Percentiles rank a stretch among this genome's conserved stretches.
Conservation (phyloP, 2,329 filamentous ascomycete genomes). For the Colletotrichum lupini region DNA sequence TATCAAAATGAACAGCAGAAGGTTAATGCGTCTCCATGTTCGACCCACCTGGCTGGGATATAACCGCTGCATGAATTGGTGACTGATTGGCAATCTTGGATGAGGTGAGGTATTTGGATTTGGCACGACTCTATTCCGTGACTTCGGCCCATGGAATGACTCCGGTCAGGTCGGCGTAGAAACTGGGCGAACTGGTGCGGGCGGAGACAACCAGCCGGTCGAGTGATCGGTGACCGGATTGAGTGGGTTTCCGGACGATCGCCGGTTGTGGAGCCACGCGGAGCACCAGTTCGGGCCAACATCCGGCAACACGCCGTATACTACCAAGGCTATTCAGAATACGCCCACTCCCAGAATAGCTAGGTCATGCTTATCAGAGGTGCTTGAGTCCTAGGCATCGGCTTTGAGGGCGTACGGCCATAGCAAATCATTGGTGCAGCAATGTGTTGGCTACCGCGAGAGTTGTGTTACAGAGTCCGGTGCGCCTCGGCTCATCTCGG, state of each 20-base stretch:
- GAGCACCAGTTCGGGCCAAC: background rate
- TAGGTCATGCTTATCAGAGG: background rate
- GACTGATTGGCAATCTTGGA: background rate
- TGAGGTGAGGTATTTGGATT: background rate
- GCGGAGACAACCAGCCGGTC: background rate
- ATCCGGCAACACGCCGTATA: background rate
- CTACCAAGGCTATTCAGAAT: background rate
- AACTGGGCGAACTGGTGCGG: background rate
- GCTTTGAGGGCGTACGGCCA: background rate
- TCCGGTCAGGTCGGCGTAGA: background rate
- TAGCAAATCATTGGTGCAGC: background rate
- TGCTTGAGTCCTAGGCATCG: background rate
- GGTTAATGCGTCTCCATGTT: background rate
- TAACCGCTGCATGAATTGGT: constrained; percentile 14
- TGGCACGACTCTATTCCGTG: no score
- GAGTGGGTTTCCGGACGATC: background rate
- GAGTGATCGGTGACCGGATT: background rate
- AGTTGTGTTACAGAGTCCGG: background rate
- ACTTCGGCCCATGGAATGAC: background rate
- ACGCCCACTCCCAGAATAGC: no score
- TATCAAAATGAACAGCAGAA: constrained; percentile 11
- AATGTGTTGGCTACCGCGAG: background rate
- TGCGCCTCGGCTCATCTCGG: background rate
- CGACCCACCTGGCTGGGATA: constrained; percentile 19
- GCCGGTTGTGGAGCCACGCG: background rate